Conservation (phyloP, 768 basidiomycete genomes). For the Lactarius akahatsu region DNA sequence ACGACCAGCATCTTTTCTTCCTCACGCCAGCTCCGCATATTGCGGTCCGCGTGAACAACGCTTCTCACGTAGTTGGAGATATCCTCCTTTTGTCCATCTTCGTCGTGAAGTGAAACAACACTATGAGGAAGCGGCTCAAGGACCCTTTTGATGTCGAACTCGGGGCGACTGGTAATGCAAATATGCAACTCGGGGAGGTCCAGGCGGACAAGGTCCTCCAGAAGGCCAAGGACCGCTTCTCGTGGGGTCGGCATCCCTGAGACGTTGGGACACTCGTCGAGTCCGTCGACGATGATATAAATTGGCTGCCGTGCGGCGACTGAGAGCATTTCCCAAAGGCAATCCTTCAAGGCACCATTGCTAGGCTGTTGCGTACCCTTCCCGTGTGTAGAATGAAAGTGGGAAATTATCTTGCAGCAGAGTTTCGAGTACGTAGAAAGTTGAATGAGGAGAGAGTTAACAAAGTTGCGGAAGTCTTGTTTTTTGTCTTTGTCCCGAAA, state of each 20-base stretch:
- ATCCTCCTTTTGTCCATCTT: not conserved
- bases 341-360: too few relatives aligned
- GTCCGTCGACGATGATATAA: not conserved
- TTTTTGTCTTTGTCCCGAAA: not conserved
- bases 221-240: not conserved
- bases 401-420: not conserved
- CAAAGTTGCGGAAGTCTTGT: not conserved
- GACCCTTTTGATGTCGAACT: not conserved
- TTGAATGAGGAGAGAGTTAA: not conserved
- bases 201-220: not conserved
- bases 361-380: too few relatives aligned
- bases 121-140: not conserved
- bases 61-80: not conserved
- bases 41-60: not conserved
- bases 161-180: not conserved
- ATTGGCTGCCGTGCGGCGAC: too few relatives aligned
- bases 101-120: not conserved
- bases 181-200: not conserved
- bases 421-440: not conserved
- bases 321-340: too few relatives aligned
- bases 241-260: not conserved
- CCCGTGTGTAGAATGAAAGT: too few relatives aligned
- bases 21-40: not conserved
- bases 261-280: not conserved
- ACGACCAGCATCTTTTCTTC: not conserved